Evolutionary conservation across 352 stramenopile species (phyloP), one percentile per base, ranked within the genome.

Genomic region (Pythium aphanidermatum): DNA sequence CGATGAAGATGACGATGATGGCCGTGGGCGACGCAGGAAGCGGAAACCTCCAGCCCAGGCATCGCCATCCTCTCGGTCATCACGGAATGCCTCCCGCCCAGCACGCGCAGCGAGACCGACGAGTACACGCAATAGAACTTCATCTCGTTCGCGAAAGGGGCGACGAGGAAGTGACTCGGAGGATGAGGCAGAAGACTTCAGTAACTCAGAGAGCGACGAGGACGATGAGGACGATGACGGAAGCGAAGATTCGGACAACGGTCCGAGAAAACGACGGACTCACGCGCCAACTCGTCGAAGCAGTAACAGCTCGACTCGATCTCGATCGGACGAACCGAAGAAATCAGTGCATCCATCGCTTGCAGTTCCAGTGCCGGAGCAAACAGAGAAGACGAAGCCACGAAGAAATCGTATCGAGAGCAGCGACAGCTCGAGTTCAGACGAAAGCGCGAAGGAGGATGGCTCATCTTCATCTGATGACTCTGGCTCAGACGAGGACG

Each of bases 381-480:
- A 29, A 46, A 2, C 38, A 20, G 42, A n/a, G n/a, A 40, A 19
- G 26, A 41, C 13, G 26, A 28, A 26, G 2, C 33, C 2, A 32
- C 24, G 45, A 26, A 41, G 47, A 21, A 56, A 55, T 8, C 56
- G 61, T 5, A 63, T 83, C 8, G 48, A 70, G 20, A 67, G 82
- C 33, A 86, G 69, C 39, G 67, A 78, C 33, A 90, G 68, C 48
- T 86, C 74, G 1, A 87, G 72, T 56, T 85, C 74, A 12, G 72
- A 86, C 1, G 64, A 55, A 0, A 79, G 66, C 7, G 52, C 70
- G 19, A 61, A 58, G 67, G 50, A 7, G 39, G 64, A 46, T 12
- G 28, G 31, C 26, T 57, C 48, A 24, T 58, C 53, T 4, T 64
- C 54, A 8, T 55, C 41, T 5, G 53, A 59, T 14, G 45, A 56